Base-by-base conservation (phyloP, 352 stramenopile genomes). In the Phytopythium helicoides region DNA sequence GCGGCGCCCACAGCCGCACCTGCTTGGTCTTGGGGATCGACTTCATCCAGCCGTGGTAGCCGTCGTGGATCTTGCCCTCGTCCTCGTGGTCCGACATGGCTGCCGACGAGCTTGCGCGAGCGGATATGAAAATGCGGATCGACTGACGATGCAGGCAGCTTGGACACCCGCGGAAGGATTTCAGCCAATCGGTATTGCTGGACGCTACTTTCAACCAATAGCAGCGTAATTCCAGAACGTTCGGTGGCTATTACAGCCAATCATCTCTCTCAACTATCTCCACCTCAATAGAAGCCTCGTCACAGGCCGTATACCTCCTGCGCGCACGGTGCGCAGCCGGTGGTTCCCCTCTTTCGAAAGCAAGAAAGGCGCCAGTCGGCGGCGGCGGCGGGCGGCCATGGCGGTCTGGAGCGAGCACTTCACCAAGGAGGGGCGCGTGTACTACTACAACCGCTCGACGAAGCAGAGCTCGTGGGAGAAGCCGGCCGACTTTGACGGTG, bases 1-100 rank as follows among this genome's bases (percentile, higher is more conserved):
- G n/a, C n/a, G n/a, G n/a, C n/a, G n/a, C n/a, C n/a, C n/a, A n/a
- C n/a, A n/a, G n/a, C n/a, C 14, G 3, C 31, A 91, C 82, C 52
- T 92, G 79, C n/a, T 60, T 62, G 18, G 71, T 94, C 66, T 90
- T 89, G 19, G 81, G 54, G 56, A 94, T 90, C n/a, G 68, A 76
- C 74, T 92, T 92, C 81, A 92, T 91, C 84, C 84, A 94, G 47
- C 84, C 84, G 54, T 94, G 81, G 66, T 94, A 94, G 52, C 84
- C 84, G 15, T 65, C 70, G 67, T 94, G 84, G 35, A 93, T 89
- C 56, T 72, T 65, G 42, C 69, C 52, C 35, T 52, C 62, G 31
- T 73, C 79, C 36, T 92, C 76, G 52, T 79, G 37, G 40, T 53
- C 52, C 33, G 21, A 34, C 52, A 58, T 46, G 28, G 15, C 38